Conservation (phyloP, 805 yeast genomes). For the Yamadazyma scolyti region DNA sequence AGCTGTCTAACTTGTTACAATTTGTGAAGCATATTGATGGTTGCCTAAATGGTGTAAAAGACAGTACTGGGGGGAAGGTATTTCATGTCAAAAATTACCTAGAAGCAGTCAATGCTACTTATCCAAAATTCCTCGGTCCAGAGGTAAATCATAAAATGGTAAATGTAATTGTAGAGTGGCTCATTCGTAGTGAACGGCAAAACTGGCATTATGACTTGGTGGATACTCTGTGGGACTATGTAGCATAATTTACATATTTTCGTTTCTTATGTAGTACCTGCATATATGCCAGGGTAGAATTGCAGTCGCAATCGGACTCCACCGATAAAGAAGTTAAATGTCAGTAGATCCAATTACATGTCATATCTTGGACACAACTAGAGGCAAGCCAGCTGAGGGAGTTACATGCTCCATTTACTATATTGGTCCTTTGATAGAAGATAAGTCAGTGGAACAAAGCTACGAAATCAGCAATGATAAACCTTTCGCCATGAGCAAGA, state of each 20-base stretch:
- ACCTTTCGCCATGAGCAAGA: slow-evolving; percentile 65
- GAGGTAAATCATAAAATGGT: slow-evolving; percentile 14
- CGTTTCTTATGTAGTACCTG: not conserved
- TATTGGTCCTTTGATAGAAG: slow-evolving; percentile 21
- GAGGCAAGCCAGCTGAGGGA: slow-evolving; percentile 77
- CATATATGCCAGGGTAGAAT: too few relatives aligned
- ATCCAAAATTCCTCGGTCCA: slow-evolving; percentile 9
- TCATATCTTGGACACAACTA: slow-evolving; percentile 81
- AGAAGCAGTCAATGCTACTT: slow-evolving; percentile 3
- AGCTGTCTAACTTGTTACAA: slow-evolving; percentile 11
- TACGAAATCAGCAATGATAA: slow-evolving; percentile 20
- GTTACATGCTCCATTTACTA: slow-evolving; percentile 64
- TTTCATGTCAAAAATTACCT: slow-evolving; percentile 9
- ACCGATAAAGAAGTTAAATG: too few relatives aligned
- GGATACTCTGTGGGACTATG: too few relatives aligned
- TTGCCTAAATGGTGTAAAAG: slow-evolving; percentile 12
- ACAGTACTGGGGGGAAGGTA: slow-evolving; percentile 2
- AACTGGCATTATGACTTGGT: slow-evolving; percentile 25
- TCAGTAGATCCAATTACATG: slow-evolving; percentile 69
- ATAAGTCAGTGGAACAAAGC: slow-evolving; percentile 22
- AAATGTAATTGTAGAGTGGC: slow-evolving; percentile 24
- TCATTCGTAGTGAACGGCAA: slow-evolving; percentile 14
- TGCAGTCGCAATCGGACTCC: too few relatives aligned
- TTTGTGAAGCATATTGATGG: slow-evolving; percentile 12
- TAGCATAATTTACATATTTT: not conserved